Evolutionary conservation across 371 early-diverging fungal species (phyloP), one percentile per base, ranked within the genome.

Genomic region (Apophysomyces elegans): DNA sequence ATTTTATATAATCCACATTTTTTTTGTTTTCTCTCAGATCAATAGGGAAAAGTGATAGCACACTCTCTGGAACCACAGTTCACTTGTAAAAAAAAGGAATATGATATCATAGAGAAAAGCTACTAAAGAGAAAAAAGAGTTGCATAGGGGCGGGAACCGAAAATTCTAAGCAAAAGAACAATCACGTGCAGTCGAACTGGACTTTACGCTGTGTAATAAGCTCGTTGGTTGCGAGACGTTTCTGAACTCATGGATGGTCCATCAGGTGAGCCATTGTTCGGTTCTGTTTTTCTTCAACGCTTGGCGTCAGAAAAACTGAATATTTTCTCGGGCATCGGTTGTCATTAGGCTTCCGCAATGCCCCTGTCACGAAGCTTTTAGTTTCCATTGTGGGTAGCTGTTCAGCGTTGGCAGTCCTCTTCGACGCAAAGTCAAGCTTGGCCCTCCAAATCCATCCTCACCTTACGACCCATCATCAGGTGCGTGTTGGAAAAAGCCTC

Each of bases 321-420:
- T 26, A 26, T 26, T 26, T 26, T 26, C 32, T 26, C 32, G 32
- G 32, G 32, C 32, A 26, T 26, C 32, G 32, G 32, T 26, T 26
- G 32, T 26, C 32, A 26, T 5, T 18, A 87, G 87, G 85, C 38
- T 88, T 88, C 68, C 81, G 86, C 66, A 85, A 90, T 68, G 89
- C 91, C 21, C 90, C 90, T 46, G 84, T 88, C 11, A 83, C 89
- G 37, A 90, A 90, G 70, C 80, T 83, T 5, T 44, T 89, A 54
- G 78, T 89, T 36, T 71, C 87, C 46, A 65, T 82, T 46, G 77
- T 90, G 37, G 88, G 87, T 8, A 75, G 85, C 11, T 83, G 85
- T 43, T 85, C 89, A 12, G 69, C 87, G 32, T 63, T 86, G 39
- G 76, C 85, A 7, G 74, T 83, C 7, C 69, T 86, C 47, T 72